Percentiles rank a stretch among this genome's conserved stretches.
Evolutionary conservation across 169 alveolate genomes (phyloP).

Genomic region (Cryptosporidium parvum): DNA sequence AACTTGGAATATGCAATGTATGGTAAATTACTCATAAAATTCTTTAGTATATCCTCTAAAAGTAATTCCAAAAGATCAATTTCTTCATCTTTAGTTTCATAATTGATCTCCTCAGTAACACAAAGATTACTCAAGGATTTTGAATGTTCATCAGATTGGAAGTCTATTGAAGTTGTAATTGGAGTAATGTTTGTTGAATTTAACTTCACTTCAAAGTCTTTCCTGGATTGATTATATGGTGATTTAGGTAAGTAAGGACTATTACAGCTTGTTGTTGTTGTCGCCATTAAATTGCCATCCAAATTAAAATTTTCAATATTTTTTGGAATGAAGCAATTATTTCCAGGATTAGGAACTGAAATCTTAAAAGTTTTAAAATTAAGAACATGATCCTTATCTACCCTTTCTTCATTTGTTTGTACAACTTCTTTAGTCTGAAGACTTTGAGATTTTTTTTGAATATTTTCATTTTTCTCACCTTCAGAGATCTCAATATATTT

Average conservation of each 20-base stretch:
- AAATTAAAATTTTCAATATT: background rate
- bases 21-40: constrained; percentile 18
- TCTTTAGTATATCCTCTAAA: background rate
- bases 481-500: background rate
- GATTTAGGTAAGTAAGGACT: constrained; percentile 15
- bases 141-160: constrained; percentile 9
- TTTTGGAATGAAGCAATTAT: background rate
- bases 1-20: constrained; percentile 41
- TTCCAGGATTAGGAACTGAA: background rate
- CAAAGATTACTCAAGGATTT: background rate
- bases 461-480: background rate
- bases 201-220: background rate
- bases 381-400: background rate
- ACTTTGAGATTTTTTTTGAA: background rate
- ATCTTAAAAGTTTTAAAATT: constrained; percentile 18
- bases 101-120: background rate
- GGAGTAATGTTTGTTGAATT: background rate
- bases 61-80: constrained; percentile 34
- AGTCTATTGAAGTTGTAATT: constrained; percentile 22
- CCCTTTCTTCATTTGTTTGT: background rate
- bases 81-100: background rate
- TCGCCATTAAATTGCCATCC: background rate
- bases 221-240: background rate
- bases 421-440: background rate
- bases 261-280: constrained; percentile 12